Conservation (phyloP, 2,329 filamentous ascomycete species). For the Fonsecaea monophora region DNA sequence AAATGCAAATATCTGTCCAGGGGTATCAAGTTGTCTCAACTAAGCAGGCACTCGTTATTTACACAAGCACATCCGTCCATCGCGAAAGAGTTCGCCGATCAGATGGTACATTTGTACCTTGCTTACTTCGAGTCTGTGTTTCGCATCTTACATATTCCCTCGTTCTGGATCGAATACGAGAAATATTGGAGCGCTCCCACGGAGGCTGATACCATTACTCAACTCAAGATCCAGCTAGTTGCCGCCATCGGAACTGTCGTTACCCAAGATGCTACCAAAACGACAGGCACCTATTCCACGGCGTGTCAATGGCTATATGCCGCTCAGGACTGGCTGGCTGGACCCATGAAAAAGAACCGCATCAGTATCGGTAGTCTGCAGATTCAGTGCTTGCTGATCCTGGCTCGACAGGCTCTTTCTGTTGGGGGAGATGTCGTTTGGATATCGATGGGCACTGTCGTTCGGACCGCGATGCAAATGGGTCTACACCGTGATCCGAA, state of each 20-base stretch:
- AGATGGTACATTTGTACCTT: constrained; percentile 30
- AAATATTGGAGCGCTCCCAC: constrained; percentile 39
- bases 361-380: constrained; percentile 46
- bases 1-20: constrained; percentile 42
- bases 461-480: constrained; percentile 42
- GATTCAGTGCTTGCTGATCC: constrained; percentile 45
- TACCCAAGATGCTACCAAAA: neutral
- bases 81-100: constrained; percentile 23
- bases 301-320: constrained; percentile 43
- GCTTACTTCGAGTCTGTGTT: constrained; percentile 43
- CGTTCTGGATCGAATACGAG: constrained; percentile 45
- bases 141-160: constrained; percentile 46
- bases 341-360: constrained; percentile 44
- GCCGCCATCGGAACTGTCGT: constrained; percentile 44
- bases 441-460: constrained; percentile 45
- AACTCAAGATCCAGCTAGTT: constrained; percentile 46
- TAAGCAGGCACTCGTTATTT: constrained; percentile 35
- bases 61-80: constrained; percentile 4
- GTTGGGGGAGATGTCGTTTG: constrained; percentile 47
- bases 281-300: neutral
- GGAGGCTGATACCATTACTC: constrained; percentile 33
- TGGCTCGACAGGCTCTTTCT: constrained; percentile 45
- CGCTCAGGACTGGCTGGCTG: constrained; percentile 47
- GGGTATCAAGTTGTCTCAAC: constrained; percentile 36
- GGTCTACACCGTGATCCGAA: constrained; percentile 46